phyloP scores from a whole-genome alignment of 78 protist genomes.

The Abeoforma whisleri region DNA sequence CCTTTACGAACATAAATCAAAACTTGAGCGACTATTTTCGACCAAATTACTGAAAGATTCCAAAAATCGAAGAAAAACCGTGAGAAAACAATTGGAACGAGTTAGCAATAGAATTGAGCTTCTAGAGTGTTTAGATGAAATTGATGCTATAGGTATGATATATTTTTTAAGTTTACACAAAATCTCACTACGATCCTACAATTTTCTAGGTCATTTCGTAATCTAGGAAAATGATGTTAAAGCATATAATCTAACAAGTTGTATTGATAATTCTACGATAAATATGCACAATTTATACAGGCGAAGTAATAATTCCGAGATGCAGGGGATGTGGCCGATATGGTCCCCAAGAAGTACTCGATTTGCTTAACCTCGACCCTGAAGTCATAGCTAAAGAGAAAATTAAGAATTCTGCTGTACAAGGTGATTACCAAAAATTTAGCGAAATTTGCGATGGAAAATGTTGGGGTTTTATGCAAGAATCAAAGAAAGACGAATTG shows the following conservation, averaged over 20 bases:
- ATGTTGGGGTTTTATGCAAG: constrained; percentile 29
- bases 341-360: constrained; percentile 10
- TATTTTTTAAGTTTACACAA: too few species aligned
- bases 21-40: not conserved
- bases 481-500: not conserved
- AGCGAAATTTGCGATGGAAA: not conserved
- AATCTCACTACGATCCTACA: too few species aligned
- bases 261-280: too few species aligned
- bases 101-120: not conserved
- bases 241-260: too few species aligned
- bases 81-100: not conserved
- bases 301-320: too few species aligned
- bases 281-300: too few species aligned
- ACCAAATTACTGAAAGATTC: not conserved
- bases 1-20: not conserved
- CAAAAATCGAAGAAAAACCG: constrained; percentile 9
- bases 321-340: constrained; percentile 12
- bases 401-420: too few species aligned
- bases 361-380: not conserved
- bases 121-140: not conserved
- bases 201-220: too few species aligned
- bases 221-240: too few species aligned
- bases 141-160: too few species aligned
- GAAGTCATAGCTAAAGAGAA: not conserved
- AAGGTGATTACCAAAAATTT: too few species aligned